A percentile compares a stretch with the other conserved stretches of the same genome.
phyloP scores from a whole-genome alignment of 2,329 filamentous ascomycete species.

The Clarireedia paspali region DNA sequence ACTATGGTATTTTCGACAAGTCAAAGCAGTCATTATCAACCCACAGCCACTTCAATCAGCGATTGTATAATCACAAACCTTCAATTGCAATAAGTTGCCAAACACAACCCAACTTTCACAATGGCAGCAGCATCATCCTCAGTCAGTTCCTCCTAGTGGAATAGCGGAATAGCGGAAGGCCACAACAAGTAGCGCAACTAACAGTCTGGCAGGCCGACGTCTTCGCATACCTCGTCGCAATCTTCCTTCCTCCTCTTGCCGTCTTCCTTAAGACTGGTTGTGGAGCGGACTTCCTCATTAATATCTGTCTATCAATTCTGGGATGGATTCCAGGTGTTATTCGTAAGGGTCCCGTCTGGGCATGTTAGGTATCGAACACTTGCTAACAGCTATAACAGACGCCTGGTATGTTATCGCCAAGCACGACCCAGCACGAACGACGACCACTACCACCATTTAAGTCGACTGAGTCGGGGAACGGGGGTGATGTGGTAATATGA shows the following conservation, averaged over 20 bases:
- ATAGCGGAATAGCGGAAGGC: not conserved
- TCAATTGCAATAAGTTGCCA: not conserved
- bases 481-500: not conserved
- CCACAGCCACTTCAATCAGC: no score
- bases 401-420: constrained; percentile 26
- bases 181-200: not conserved
- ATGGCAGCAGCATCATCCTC: constrained; percentile 7
- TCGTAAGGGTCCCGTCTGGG: constrained; percentile 16
- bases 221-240: constrained; percentile 24
- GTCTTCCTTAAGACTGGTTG: constrained; percentile 34
- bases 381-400: constrained; percentile 14
- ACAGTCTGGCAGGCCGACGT: constrained; percentile 17
- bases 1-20: no score
- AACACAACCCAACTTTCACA: not conserved
- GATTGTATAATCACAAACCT: no score
- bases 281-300: constrained; percentile 34
- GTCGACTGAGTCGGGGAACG: not conserved
- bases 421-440: constrained; percentile 18
- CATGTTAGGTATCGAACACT: not conserved
- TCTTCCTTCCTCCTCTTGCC: constrained; percentile 23
- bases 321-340: constrained; percentile 30
- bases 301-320: constrained; percentile 31
- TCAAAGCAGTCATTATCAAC: no score
- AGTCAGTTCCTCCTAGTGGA: not conserved
- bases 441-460: not conserved